Evolutionary conservation across 2,329 filamentous ascomycete species (phyloP), one percentile per base, ranked within the genome.

Genomic region (Torrubiella hemipterigena): DNA sequence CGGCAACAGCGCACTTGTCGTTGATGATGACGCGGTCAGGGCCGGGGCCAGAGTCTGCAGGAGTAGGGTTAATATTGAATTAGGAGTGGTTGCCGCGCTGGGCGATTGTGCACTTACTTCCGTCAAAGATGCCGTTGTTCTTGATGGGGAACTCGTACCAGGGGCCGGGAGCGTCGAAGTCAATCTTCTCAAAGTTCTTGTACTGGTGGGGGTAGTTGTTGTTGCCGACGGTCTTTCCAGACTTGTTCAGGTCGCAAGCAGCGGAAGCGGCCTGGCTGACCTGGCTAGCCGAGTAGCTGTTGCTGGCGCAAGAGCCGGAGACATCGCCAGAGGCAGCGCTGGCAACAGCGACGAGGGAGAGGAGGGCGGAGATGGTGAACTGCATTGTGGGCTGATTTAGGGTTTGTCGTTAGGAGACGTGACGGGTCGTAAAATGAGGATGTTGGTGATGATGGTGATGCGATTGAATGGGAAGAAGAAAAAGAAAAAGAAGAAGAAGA

Each of bases 111-210:
- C n/a, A n/a, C n/a, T n/a, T n/a, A n/a, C n/a, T n/a, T n/a, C n/a
- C n/a, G n/a, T n/a, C n/a, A n/a, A n/a, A n/a, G n/a, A n/a, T n/a
- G n/a, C n/a, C n/a, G n/a, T n/a, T n/a, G n/a, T n/a, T n/a, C 45
- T 68, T 40, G 32, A 80, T 60, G 2, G 75, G 75, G 49, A 77
- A 80, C 50, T 80, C 75, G 37, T 75, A 66, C 47, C 72, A 80
- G 0, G 73, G 70, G 0, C 69, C 70, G 5, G 76, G 64, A 3
- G 58, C 41, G n/a, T 42, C 35, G 48, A 80, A 78, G 24, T 58
- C 52, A 48, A 80, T 78, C 13, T 69, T 72, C 45, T 79, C 73
- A 42, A 67, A 67, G 57, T 77, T 68, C 50, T 73, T 67, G 55
- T 73, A 77, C 21, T 51, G 51, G 47, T 77, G 72, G 0, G 73